Percentiles rank a stretch among this genome's conserved stretches.
These are phyloP conservation scores for Daldinia loculata DNA, from an alignment of 495 filamentous ascomycete genomes.

Conservation along the genomic window DNA sequence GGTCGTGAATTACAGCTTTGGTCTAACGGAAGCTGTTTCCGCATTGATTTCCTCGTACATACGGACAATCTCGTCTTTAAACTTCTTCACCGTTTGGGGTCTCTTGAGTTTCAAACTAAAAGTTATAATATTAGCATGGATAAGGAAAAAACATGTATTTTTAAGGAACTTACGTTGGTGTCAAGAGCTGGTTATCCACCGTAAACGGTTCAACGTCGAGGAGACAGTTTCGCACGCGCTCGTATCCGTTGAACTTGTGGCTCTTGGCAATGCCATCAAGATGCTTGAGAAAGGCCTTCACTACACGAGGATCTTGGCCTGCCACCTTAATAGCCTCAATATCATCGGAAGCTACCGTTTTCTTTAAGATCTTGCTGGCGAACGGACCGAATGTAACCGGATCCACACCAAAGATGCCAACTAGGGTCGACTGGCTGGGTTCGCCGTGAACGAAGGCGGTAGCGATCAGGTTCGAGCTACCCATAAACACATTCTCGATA, in stretches of 20 bases:
- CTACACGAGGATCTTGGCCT: constrained; percentile 71
- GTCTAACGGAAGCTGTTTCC: constrained; percentile 44
- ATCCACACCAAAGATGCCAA: constrained; percentile 87
- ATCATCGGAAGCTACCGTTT: constrained; percentile 68
- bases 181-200: constrained; percentile 93
- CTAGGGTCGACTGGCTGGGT: constrained; percentile 80
- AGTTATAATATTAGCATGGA: constrained; percentile 48
- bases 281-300: constrained; percentile 77
- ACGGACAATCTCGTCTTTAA: constrained; percentile 75
- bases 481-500: constrained; percentile 91
- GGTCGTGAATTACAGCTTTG: constrained; percentile 51
- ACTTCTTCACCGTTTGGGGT: constrained; percentile 82
- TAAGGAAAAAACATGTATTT: neutral
- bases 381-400: constrained; percentile 82
- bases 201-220: constrained; percentile 90
- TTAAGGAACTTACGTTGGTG: constrained; percentile 82
- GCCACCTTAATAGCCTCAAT: constrained; percentile 70
- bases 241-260: constrained; percentile 89
- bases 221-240: constrained; percentile 77
- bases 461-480: constrained; percentile 76
- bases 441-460: constrained; percentile 94
- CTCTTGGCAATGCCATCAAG: constrained; percentile 82
- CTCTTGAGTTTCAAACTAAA: constrained; percentile 93
- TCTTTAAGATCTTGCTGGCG: constrained; percentile 76
- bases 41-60: constrained; percentile 76